Evolutionary conservation across 1,284 basidiomycete genomes (phyloP).

Genomic region (Leccinum brunneo-olivaceum): DNA sequence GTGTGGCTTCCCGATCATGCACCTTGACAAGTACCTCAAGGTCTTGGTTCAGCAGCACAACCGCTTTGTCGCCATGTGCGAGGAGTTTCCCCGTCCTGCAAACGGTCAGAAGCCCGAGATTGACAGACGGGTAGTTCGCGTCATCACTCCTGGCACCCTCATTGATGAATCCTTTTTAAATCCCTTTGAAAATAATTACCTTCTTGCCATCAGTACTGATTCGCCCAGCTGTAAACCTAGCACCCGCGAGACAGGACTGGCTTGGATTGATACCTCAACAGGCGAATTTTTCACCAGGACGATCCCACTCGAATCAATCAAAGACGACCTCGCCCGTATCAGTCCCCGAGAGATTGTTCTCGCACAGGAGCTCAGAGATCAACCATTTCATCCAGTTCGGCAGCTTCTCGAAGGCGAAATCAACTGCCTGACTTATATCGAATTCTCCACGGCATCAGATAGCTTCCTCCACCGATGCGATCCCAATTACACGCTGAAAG

Average conservation of each 20-base stretch:
- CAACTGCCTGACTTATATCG: constrained; percentile 44
- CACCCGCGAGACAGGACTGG: constrained; percentile 45
- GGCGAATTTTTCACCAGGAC: constrained; percentile 84
- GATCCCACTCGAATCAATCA: constrained; percentile 49
- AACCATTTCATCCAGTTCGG: constrained; percentile 39
- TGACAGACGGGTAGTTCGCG: constrained; percentile 73
- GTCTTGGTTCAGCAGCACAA: constrained; percentile 76
- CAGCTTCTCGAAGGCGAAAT: constrained; percentile 45
- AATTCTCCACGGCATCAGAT: constrained; percentile 13
- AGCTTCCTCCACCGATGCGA: constrained; percentile 1
- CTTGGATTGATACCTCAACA: constrained; percentile 94
- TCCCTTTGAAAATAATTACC: constrained; percentile 81
- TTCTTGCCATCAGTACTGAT: constrained; percentile 60
- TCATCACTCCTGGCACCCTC: constrained; percentile 89
- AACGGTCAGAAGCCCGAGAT: constrained; percentile 49
- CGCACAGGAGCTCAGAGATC: constrained; percentile 36
- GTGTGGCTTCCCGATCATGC: constrained; percentile 87
- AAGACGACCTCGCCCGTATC: constrained; percentile 82
- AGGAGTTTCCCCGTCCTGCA: constrained; percentile 66
- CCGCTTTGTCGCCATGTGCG: constrained; percentile 85
- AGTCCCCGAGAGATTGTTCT: constrained; percentile 80
- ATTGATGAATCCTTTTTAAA: constrained; percentile 86
- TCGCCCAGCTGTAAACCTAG: constrained; percentile 4
- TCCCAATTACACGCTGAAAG: constrained; percentile 33
- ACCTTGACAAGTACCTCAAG: constrained; percentile 83